Conservation (phyloP, 202 grass and related monocot species). For the Panicum virgatum region DNA sequence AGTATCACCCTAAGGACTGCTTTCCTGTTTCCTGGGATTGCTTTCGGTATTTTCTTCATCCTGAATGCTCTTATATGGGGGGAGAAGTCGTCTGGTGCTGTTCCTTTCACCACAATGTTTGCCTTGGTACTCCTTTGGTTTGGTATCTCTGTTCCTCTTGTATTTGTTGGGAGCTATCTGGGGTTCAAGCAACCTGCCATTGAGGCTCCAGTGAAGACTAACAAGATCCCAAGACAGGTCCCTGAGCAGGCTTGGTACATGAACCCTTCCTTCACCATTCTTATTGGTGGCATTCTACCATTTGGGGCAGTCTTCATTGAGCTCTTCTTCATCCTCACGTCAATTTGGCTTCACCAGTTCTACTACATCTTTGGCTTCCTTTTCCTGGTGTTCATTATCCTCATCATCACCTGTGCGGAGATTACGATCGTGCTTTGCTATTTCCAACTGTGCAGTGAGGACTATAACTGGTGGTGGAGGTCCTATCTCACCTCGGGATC, state of each 20-base stretch:
- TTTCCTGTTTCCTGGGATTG: slow-evolving; percentile 46
- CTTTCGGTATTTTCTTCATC: slow-evolving; percentile 46
- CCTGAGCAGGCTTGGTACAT: slow-evolving; percentile 59
- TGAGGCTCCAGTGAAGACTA: slow-evolving; percentile 48
- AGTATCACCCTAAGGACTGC: slow-evolving; percentile 49
- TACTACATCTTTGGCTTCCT: slow-evolving; percentile 59
- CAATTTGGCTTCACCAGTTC: slow-evolving; percentile 53
- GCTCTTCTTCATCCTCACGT: slow-evolving; percentile 50
- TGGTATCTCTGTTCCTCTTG: slow-evolving; percentile 52
- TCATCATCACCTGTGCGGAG: slow-evolving; percentile 50
- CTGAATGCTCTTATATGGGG: slow-evolving; percentile 57
- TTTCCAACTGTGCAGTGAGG: slow-evolving; percentile 54
- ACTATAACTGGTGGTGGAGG: slow-evolving; percentile 59
- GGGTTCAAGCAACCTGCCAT: slow-evolving; percentile 49
- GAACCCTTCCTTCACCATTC: slow-evolving; percentile 47
- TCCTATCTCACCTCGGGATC: slow-evolving; percentile 51
- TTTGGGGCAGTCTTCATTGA: slow-evolving; percentile 51
- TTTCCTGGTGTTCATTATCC: slow-evolving; percentile 54
- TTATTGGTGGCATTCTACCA: slow-evolving; percentile 48
- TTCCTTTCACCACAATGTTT: slow-evolving; percentile 58
- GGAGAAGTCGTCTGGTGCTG: slow-evolving; percentile 51
- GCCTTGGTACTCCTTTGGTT: slow-evolving; percentile 55
- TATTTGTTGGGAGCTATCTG: slow-evolving; percentile 53
- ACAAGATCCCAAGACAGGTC: slow-evolving; percentile 52
- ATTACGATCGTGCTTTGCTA: slow-evolving; percentile 47